phyloP scores from a whole-genome alignment of 129 eudicot genomes.

The Centella asiatica region DNA sequence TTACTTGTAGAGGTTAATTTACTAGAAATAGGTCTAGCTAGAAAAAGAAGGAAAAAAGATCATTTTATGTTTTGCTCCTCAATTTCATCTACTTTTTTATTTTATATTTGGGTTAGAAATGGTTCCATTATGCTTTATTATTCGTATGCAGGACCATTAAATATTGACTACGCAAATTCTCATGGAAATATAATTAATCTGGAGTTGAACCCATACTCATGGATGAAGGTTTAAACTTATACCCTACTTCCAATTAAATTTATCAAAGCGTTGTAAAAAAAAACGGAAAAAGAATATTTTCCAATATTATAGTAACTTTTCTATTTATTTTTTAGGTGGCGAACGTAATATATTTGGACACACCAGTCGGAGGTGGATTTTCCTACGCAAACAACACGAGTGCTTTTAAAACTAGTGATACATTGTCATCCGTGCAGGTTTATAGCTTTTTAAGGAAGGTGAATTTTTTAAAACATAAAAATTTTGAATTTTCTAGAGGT shows the following conservation, averaged over 20 bases:
- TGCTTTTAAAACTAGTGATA: conserved; percentile 4
- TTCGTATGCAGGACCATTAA: background rate
- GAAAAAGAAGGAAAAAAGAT: too few relatives aligned
- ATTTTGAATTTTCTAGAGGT: background rate
- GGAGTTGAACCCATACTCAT: conserved; percentile 8
- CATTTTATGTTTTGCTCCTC: background rate
- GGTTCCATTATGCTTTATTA: background rate
- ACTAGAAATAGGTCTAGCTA: background rate
- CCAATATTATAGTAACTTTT: background rate
- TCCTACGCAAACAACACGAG: background rate
- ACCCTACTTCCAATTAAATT: background rate
- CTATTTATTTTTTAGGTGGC: background rate
- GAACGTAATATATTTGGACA: conserved; percentile 1
- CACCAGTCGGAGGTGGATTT: conserved; percentile 2
- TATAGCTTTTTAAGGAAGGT: conserved; percentile 1
- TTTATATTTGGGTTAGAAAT: too few relatives aligned
- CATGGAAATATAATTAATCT: background rate
- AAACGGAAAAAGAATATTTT: background rate
- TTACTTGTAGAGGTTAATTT: too few relatives aligned
- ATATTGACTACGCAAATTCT: background rate
- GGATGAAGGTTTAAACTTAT: background rate
- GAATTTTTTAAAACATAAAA: background rate
- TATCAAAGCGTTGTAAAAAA: too few relatives aligned
- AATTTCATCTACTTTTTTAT: too few relatives aligned
- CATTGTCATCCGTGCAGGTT: conserved; percentile 2